Conservation (phyloP, 1,139 yeast species). For the Saccharomyces uvarum region DNA sequence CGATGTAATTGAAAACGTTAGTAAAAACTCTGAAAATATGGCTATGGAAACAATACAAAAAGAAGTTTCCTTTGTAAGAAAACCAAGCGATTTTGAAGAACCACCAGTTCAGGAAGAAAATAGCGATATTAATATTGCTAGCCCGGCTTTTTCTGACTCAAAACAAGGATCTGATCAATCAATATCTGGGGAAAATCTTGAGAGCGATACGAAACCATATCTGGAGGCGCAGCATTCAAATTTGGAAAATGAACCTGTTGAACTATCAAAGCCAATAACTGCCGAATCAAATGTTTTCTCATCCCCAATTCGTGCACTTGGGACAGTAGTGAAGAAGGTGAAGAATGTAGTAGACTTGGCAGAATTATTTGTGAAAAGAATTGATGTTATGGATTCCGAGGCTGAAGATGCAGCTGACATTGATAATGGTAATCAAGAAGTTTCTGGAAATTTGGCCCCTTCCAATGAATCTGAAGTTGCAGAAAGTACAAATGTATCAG, state of each 20-base stretch:
- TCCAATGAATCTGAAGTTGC: neutral
- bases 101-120: neutral
- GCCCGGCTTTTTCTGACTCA: neutral
- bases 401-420: constrained; percentile 1
- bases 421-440: neutral
- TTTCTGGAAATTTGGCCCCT: neutral
- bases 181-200: neutral
- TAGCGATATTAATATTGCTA: neutral
- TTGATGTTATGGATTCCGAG: constrained; percentile 11
- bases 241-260: neutral
- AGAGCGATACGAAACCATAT: neutral
- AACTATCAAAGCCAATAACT: neutral
- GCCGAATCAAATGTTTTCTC: constrained; percentile 4
- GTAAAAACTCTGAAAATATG: neutral
- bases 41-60: neutral
- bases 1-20: neutral
- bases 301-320: constrained; percentile 15
- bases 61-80: neutral
- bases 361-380: constrained; percentile 11
- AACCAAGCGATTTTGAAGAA: neutral
- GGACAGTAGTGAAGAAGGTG: constrained; percentile 9
- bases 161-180: neutral
- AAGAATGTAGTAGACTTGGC: constrained; percentile 13
- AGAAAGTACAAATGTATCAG: neutral
- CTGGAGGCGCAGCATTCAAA: neutral